Evolutionary conservation across 257 asterid species (phyloP), one percentile per base, ranked within the genome.

Genomic region (Solanum piurae): DNA sequence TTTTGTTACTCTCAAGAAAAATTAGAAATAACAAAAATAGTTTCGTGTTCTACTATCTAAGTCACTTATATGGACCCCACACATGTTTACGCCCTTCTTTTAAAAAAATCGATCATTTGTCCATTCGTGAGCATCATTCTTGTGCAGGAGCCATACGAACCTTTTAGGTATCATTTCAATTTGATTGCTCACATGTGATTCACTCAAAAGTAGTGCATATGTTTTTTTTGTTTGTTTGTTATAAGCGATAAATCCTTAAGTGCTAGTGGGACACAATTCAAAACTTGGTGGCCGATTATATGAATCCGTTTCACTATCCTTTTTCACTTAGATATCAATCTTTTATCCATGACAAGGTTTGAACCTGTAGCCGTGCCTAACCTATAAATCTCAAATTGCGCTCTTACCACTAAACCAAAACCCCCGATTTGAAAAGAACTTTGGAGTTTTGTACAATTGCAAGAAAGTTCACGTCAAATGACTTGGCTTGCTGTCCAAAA

Each of bases 261-360:
- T n/a, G 12, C 12, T 11, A 64, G 34, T 11, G 31, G 18, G 4
- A n/a, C 1, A n/a, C 8, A n/a, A 3, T 27, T 66, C 1, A 4
- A 27, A 66, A 66, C 4, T 27, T 0, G 1, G 2, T 66, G 36
- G 4, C n/a, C n/a, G n/a, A 60, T 66, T 25, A 66, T 25, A 66
- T 66, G 4, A 0, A 27, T 13, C 1, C 20, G 2, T 0, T 18
- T 0, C 9, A 16, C 9, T 16, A 52, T 52, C 0, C 0, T 52
- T 52, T 52, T 52, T 0, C 1, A 68, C 37, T 27, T 68, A 68
- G 1, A 68, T 3, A 68, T 27, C 21, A 5, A 1, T 27, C 5
- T 27, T 27, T 68, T 29, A 68, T 68, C 11, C 21, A 13, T 6
- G 34, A 66, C 14, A 62, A 66, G 20, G 0, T 68, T 27, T 0